phyloP scores from a whole-genome alignment of 179 eudicot genomes.

The Carnegiea gigantea region DNA sequence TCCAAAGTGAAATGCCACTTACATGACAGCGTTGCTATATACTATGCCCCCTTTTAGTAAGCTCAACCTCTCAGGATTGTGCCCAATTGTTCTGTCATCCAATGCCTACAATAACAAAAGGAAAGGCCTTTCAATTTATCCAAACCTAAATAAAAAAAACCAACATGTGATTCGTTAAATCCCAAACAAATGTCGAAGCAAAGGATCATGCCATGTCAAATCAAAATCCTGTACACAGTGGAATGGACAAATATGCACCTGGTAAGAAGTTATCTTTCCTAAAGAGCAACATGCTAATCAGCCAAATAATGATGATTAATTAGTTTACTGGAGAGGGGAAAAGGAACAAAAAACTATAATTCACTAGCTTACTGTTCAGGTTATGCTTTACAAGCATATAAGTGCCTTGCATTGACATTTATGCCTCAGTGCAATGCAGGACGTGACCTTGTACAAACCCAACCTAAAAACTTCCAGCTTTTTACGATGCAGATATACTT shows the following conservation, averaged over 20 bases:
- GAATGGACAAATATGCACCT: background rate
- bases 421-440: too few species aligned
- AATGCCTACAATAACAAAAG: slow-evolving; percentile 52
- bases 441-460: too few species aligned
- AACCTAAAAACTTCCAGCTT: too few species aligned
- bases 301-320: background rate
- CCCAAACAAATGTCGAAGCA: background rate
- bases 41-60: slow-evolving; percentile 88
- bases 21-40: slow-evolving; percentile 83
- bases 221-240: background rate
- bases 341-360: too few species aligned
- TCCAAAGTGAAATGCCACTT: slow-evolving; percentile 35
- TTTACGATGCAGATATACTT: too few species aligned
- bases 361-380: too few species aligned
- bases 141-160: background rate
- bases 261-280: slow-evolving; percentile 1
- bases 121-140: background rate
- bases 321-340: background rate
- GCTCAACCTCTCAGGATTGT: slow-evolving; percentile 91
- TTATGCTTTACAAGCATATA: too few species aligned
- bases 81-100: slow-evolving; percentile 92
- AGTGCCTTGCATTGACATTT: too few species aligned
- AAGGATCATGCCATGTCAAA: background rate
- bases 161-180: background rate
- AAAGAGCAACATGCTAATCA: background rate